phyloP scores from a whole-genome alignment of 2,329 filamentous ascomycete species.

The Penicillium sp. region DNA sequence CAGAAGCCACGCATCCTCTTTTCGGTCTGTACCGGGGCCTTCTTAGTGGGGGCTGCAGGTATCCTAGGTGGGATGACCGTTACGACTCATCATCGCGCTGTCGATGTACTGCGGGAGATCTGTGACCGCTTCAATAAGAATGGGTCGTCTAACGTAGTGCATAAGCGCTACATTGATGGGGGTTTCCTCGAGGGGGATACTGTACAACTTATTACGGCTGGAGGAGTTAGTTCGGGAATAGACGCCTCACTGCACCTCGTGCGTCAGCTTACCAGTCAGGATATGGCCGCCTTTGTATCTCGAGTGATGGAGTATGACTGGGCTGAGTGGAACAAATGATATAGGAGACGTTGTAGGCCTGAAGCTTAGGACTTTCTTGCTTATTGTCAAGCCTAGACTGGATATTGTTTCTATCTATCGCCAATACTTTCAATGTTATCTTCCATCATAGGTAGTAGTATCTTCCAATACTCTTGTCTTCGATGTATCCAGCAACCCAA shows the following conservation, averaged over 20 bases:
- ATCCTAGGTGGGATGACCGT: slow-evolving; percentile 32
- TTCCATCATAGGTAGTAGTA: not conserved
- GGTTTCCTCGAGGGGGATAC: slow-evolving; percentile 40
- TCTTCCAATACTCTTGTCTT: not conserved
- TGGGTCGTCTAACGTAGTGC: slow-evolving; percentile 9
- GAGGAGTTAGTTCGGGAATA: slow-evolving; percentile 72
- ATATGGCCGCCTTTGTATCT: slow-evolving; percentile 70
- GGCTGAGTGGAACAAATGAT: slow-evolving; percentile 43
- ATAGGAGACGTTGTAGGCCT: not conserved
- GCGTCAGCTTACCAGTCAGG: slow-evolving; percentile 73
- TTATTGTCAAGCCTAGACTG: not conserved
- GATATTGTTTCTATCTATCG: not conserved
- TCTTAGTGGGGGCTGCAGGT: slow-evolving; percentile 38
- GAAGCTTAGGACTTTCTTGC: not conserved
- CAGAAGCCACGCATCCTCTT: slow-evolving; percentile 31
- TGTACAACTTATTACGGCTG: slow-evolving; percentile 71
- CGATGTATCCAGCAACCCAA: not conserved
- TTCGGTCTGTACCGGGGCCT: slow-evolving; percentile 40
- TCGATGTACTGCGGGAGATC: slow-evolving; percentile 22
- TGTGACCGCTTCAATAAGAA: slow-evolving; percentile 13
- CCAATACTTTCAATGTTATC: not conserved
- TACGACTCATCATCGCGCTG: slow-evolving; percentile 38
- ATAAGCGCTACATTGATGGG: slow-evolving; percentile 21
- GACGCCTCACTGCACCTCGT: slow-evolving; percentile 83
- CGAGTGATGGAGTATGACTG: slow-evolving; percentile 75